Evolutionary conservation across 768 basidiomycete genomes (phyloP), one percentile per base, ranked within the genome.

Genomic region (Amyloporia xantha): DNA sequence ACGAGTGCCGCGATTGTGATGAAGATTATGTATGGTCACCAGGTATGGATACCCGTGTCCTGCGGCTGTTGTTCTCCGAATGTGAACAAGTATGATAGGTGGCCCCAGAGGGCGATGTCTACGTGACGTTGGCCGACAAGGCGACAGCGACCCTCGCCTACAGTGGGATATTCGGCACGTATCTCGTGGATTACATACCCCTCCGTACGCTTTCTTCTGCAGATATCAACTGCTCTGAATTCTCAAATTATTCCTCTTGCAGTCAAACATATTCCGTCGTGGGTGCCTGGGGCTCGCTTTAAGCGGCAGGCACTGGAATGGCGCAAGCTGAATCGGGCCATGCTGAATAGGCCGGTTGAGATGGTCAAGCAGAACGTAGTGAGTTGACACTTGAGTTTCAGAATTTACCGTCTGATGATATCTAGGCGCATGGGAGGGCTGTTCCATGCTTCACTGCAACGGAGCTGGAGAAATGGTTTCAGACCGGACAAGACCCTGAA

Each of bases 171-270:
- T 71, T 71, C 2, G 76, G 74, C 9, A 54, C 65, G 27, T 77
- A 70, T 50, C 60, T 77, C 6, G 75, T 81, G 5, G 77, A 79
- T 47, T 48, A 56, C 23, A 51, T 67, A 25, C 64, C 66, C 19
- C 47, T 58, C 35, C 55, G 66, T 66, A 46, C 39, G 64, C 57
- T 15, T n/a, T 30, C 37, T 7, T 26, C 3, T 13, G 26, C 19
- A 13, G 9, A 36, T 27, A 2, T 28, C 17, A 20, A 3, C 20
- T 28, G 28, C 25, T 11, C 24, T 27, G 17, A n/a, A 15, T 41
- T 17, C 23, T 38, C 25, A 37, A 13, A 6, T 23, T 19, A 23
- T 26, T 17, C 21, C 10, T 20, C 17, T 13, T 41, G 23, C 33
- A 59, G 55, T 62, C 36, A 41, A 47, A 21, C 35, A 55, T 23